Evolutionary conservation across 257 asterid genomes (phyloP), one percentile per base, ranked within the genome.

Genomic region (Lantana camara): DNA sequence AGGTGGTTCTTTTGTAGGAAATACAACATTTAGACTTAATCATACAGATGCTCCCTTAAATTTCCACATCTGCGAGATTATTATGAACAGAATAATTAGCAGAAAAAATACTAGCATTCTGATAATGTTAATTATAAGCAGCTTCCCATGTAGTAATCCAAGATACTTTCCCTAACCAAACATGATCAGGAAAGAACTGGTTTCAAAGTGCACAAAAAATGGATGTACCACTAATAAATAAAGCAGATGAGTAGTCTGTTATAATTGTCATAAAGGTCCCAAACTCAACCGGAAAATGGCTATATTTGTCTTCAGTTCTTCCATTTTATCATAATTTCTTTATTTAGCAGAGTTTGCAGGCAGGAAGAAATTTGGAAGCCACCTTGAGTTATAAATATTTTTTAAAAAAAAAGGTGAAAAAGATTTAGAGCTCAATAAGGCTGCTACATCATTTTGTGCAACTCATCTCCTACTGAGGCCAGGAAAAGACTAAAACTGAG

Each of bases 361-460:
- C 70, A 40, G 47, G 45, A 19, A 44, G 22, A 23, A 5, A 11
- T n/a, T n/a, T 29, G 56, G 19, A 60, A 48, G 38, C 53, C 27
- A 16, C 22, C 21, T 44, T 64, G 53, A 57, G 27, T 24, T 9
- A 15, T 17, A 41, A 72, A 62, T 23, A 51, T n/a, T n/a, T n/a
- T n/a, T n/a, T n/a, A n/a, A n/a, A n/a, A 22, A 29, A 57, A 3
- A 13, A 15, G 37, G 4, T 1, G 13, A 15, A 10, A 37, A 56
- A 57, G 34, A 20, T 7, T 5, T 50, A 48, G 38, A 20, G 22
- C 45, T 15, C 34, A 62, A 44, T 29, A 59, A 38, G 32, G 38
- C 54, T 32, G 4, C 59, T 60, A n/a, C n/a, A n/a, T n/a, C n/a
- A 12, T 15, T 72, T 40, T n/a, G 23, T 38, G 24, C 71, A 17